Evolutionary conservation across 257 asterid species (phyloP), one percentile per base, ranked within the genome.

Genomic region (Solanum rostratum): DNA sequence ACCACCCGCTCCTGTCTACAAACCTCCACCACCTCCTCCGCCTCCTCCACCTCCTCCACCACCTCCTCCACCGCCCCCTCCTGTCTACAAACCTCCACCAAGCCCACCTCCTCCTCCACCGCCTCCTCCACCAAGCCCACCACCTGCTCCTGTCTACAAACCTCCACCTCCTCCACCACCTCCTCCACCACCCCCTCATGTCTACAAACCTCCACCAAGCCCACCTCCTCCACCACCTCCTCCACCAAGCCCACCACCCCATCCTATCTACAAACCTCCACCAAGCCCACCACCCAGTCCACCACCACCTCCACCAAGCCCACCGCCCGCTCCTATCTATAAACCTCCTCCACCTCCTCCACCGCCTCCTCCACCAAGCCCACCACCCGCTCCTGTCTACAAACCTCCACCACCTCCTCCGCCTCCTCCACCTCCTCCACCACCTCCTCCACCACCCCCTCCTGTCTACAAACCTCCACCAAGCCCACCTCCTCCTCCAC

Each of bases 281-380:
- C 19, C 41, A 63, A 22, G 7, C 6, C 16, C 69, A 60, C 3
- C 33, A 0, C 69, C 39, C 0, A 22, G 7, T 14, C 15, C 69
- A 60, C 2, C 33, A 1, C 69, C 39, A 0, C 60, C 60, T 6
- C 63, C 63, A 20, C 63, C 63, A 20, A 14, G 20, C 0, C 55
- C 63, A 7, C 39, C 20, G 0, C 66, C 27, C 0, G 0, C 20
- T 6, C 45, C 13, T 0, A 3, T 7, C 2, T 66, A 66, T 1
- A 30, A 33, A 3, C 74, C 46, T 66, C 27, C 78, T 7, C 22
- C 73, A 65, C 63, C 62, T 7, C 13, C 18, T 2, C 54, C 62
- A 18, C 39, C 39, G 0, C 65, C 27, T 0, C 68, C 68, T 12
- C 71, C 37, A 13, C 71, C 41, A 27, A 27, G 20, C 1, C 41